Percentiles rank a stretch among this genome's conserved stretches.
phyloP scores from a whole-genome alignment of 2,329 filamentous ascomycete species.

The Neurospora crassa region DNA sequence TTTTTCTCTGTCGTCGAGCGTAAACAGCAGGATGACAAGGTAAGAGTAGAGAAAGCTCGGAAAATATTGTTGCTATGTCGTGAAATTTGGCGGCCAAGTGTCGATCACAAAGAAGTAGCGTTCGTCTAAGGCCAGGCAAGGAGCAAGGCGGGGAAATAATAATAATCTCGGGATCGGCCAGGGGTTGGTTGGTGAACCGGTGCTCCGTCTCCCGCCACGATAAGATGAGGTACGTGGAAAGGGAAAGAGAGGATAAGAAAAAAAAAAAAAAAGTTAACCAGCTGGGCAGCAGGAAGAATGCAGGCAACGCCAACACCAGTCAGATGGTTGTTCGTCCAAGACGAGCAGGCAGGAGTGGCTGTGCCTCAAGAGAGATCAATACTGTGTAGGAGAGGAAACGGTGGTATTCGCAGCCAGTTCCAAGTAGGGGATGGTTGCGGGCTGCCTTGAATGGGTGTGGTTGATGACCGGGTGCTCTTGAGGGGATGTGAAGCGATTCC shows the following conservation, averaged over 20 bases:
- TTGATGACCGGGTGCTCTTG: background rate
- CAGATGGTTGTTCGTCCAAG: conserved; percentile 10
- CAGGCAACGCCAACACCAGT: conserved; percentile 4
- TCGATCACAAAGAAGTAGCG: conserved; percentile 5
- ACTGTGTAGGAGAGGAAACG: background rate
- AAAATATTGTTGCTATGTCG: conserved; percentile 8
- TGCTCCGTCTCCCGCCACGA: conserved; percentile 14
- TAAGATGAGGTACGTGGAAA: conserved; percentile 7
- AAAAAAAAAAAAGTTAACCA: background rate
- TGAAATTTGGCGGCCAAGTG: conserved; percentile 13
- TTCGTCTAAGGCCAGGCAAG: conserved; percentile 2
- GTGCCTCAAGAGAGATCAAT: conserved; percentile 5
- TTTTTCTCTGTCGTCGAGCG: conserved; percentile 7
- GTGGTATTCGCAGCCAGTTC: background rate
- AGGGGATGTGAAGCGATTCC: conserved; percentile 1
- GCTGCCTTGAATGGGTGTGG: background rate
- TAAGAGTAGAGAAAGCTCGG: background rate
- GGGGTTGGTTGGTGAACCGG: conserved; percentile 11
- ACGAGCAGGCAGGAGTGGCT: conserved; percentile 14
- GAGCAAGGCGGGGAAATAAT: conserved; percentile 18
- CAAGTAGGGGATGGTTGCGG: conserved; percentile 2
- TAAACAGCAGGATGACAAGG: conserved; percentile 1
- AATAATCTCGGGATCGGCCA: conserved; percentile 19
- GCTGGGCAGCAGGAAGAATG: conserved; percentile 10
- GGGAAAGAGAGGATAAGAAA: conserved; percentile 3